Base-by-base conservation (phyloP, 2,329 filamentous ascomycete species). In the Claviceps fusiformis region DNA sequence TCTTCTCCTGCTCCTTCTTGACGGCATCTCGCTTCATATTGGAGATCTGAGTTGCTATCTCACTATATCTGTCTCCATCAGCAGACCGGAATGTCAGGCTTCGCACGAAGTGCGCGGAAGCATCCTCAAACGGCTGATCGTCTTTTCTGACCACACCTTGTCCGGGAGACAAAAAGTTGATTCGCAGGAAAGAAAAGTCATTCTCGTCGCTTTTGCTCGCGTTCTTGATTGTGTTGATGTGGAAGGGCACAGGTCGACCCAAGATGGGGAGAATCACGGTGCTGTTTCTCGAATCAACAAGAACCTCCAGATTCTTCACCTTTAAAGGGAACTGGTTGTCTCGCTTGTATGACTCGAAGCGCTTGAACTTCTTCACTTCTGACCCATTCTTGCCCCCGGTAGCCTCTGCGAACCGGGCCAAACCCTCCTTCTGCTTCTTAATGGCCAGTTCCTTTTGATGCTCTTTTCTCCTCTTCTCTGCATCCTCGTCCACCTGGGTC, bases 291-390 rank as follows among this genome's bases (percentile, higher is more conserved):
- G 82, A 79, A 66, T 98, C 93, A 15, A 97, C 89, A 27, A 95
- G 80, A 58, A 98, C 89, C 59, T 88, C 85, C 55, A 97, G 76
- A 63, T 95, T 92, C 68, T 87, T 86, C 61, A 95, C 83, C 65
- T 83, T 85, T 15, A 79, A 67, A 1, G 93, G 93, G 54, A 98
- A 83, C 69, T 97, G 92, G 63, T 95, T 95, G 69, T 97, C 93
- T 58, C 92, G 83, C 76, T 97, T 98, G 75, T 98, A 98, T 0
- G 93, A 98, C 70, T 98, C 93, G 66, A 97, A 98, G 55, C 90
- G 88, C 75, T 97, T 97, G 77, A 98, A 97, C 73, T 92, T 95
- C 78, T 97, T 97, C 68, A 95, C 86, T 61, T 93, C 86, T n/a
- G 85, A 84, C 39, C 92, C 93, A 64, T 95, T 93, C 60, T 92